Conservation (phyloP, 495 filamentous ascomycete genomes). For the Xanthoparmelia taractica region DNA sequence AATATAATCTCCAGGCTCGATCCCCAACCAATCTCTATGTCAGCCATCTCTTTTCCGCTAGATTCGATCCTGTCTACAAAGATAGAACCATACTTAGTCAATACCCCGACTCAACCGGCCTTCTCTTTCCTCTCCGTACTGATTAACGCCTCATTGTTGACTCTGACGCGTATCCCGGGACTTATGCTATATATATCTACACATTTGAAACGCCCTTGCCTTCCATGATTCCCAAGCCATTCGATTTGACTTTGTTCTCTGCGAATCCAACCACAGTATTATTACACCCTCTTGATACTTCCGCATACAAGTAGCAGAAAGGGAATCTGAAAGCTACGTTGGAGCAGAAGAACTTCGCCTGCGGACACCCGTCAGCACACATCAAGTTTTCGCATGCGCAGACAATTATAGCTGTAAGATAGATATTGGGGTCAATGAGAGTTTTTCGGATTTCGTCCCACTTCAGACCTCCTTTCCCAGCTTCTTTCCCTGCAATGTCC, state of each 20-base stretch:
- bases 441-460: constrained; percentile 47
- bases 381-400: not conserved
- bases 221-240: not conserved
- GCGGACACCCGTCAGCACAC: constrained; percentile 17
- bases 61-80: too few species aligned
- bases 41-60: too few species aligned
- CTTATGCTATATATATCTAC: not conserved
- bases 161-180: not conserved
- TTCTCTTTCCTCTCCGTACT: not conserved
- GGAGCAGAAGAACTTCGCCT: constrained; percentile 51
- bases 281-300: not conserved
- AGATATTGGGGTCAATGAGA: constrained; percentile 55
- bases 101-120: too few species aligned
- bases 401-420: constrained; percentile 56
- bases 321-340: constrained; percentile 54
- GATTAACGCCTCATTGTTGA: not conserved
- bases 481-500: constrained; percentile 26
- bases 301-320: constrained; percentile 46
- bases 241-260: not conserved
- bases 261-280: not conserved
- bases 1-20: too few species aligned
- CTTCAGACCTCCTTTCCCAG: constrained; percentile 32
- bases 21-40: too few species aligned
- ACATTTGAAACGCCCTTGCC: not conserved
- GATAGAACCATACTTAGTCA: too few species aligned